Evolutionary conservation across 2,329 filamentous ascomycete species (phyloP).

Genomic region (Colletotrichum endophyticum): DNA sequence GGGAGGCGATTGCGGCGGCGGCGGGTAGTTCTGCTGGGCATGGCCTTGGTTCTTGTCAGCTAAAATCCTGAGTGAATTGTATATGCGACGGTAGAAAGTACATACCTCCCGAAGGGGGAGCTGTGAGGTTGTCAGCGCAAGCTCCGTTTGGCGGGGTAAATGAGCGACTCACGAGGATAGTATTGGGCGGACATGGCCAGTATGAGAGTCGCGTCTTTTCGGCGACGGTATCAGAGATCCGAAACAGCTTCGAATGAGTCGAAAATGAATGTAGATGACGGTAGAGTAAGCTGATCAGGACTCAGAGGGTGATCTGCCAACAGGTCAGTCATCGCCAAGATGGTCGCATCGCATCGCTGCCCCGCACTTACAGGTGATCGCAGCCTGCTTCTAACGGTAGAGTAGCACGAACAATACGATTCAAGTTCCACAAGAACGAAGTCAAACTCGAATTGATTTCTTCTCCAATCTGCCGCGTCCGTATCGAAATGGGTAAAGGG

Average conservation of each 20-base stretch:
- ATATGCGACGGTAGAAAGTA: background rate
- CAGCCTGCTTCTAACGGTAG: background rate
- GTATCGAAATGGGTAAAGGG: background rate
- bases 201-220: background rate
- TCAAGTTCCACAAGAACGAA: background rate
- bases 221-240: background rate
- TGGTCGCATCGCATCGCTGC: slow-evolving; percentile 3
- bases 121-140: slow-evolving; percentile 11
- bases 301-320: background rate
- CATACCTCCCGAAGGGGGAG: slow-evolving; percentile 17
- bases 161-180: slow-evolving; percentile 15
- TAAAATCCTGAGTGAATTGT: background rate
- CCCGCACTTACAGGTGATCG: slow-evolving; percentile 18
- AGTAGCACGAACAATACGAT: background rate
- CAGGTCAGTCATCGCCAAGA: background rate
- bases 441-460: background rate
- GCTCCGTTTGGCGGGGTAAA: background rate
- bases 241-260: background rate
- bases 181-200: slow-evolving; percentile 17
- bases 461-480: background rate
- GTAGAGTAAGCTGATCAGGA: background rate
- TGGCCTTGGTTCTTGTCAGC: slow-evolving; percentile 9
- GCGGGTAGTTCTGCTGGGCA: slow-evolving; percentile 45
- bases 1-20: slow-evolving; percentile 52
- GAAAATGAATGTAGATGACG: background rate